phyloP scores from a whole-genome alignment of 164 flowering plant genomes.

The Brasenia schreberi region DNA sequence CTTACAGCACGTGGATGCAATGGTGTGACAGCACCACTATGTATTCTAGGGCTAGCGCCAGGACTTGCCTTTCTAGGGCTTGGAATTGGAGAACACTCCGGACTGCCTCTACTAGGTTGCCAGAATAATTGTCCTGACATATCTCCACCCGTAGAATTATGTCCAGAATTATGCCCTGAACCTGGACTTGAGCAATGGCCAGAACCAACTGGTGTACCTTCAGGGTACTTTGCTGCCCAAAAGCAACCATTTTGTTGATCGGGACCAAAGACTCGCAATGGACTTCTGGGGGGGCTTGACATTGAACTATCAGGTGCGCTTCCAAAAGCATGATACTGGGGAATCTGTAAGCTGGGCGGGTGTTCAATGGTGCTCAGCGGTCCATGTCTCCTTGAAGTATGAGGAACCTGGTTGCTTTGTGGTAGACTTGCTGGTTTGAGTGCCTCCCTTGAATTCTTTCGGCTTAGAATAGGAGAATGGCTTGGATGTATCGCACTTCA shows the following conservation, averaged over 20 bases:
- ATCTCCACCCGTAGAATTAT: constrained; percentile 38
- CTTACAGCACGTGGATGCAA: constrained; percentile 80
- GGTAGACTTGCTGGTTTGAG: constrained; percentile 29
- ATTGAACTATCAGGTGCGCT: constrained; percentile 92
- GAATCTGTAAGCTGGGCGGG: constrained; percentile 52
- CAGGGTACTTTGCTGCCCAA: constrained; percentile 56
- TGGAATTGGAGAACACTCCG: constrained; percentile 44
- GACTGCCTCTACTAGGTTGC: constrained; percentile 39
- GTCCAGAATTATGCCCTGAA: constrained; percentile 74
- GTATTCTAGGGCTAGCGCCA: constrained; percentile 64
- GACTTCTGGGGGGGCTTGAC: constrained; percentile 96
- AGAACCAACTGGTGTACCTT: constrained; percentile 54
- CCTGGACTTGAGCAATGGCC: constrained; percentile 93
- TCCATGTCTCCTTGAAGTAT: constrained; percentile 48
- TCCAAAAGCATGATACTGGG: constrained; percentile 37
- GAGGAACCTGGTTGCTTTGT: constrained; percentile 21
- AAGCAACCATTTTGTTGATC: constrained; percentile 53
- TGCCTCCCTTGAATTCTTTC: constrained; percentile 27
- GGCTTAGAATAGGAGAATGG: constrained; percentile 20
- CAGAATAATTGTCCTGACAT: constrained; percentile 28
- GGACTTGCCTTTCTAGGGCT: constrained; percentile 50
- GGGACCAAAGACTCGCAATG: constrained; percentile 44
- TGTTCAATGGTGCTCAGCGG: constrained; percentile 24
- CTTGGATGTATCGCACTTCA: constrained; percentile 43
- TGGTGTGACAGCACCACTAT: constrained; percentile 81